A percentile compares a stretch with the other conserved stretches of the same genome.
These are phyloP conservation scores for Penicillium rolfsii DNA, from an alignment of 2,329 filamentous ascomycete species.

Conservation along the genomic window DNA sequence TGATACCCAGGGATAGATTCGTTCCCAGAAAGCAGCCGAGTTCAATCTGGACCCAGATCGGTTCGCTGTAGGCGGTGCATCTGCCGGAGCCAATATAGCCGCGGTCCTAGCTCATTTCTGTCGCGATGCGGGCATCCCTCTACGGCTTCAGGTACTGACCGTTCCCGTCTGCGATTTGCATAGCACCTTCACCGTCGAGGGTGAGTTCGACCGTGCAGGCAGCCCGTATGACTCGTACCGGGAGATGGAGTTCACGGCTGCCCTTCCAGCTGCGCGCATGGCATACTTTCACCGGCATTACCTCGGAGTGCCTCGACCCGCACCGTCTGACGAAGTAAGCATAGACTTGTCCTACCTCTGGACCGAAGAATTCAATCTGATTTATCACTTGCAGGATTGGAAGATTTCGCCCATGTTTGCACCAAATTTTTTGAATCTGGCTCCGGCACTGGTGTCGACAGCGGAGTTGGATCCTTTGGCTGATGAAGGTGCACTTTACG, in stretches of 20 bases:
- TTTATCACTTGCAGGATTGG: constrained; percentile 40
- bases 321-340: constrained; percentile 40
- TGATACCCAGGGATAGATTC: constrained; percentile 30
- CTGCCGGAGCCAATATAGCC: constrained; percentile 46
- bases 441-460: constrained; percentile 45
- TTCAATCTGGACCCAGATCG: constrained; percentile 42
- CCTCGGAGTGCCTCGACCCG: constrained; percentile 43
- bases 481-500: constrained; percentile 48
- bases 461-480: constrained; percentile 49
- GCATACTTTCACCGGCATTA: constrained; percentile 46
- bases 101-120: constrained; percentile 46
- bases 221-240: constrained; percentile 46
- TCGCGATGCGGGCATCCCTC: constrained; percentile 41
- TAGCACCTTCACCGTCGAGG: constrained; percentile 40
- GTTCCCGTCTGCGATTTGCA: constrained; percentile 45
- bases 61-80: constrained; percentile 45
- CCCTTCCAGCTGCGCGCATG: constrained; percentile 44
- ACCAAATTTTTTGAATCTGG: constrained; percentile 39
- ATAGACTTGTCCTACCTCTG: neutral
- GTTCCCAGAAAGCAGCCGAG: constrained; percentile 35
- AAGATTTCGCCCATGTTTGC: constrained; percentile 48
- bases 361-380: constrained; percentile 12
- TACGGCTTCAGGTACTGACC: constrained; percentile 43
- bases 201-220: constrained; percentile 39
- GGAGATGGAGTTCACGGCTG: constrained; percentile 44